Evolutionary conservation across 2,329 filamentous ascomycete genomes (phyloP), one percentile per base, ranked within the genome.

Genomic region (Calonectria pseudoreteaudii): DNA sequence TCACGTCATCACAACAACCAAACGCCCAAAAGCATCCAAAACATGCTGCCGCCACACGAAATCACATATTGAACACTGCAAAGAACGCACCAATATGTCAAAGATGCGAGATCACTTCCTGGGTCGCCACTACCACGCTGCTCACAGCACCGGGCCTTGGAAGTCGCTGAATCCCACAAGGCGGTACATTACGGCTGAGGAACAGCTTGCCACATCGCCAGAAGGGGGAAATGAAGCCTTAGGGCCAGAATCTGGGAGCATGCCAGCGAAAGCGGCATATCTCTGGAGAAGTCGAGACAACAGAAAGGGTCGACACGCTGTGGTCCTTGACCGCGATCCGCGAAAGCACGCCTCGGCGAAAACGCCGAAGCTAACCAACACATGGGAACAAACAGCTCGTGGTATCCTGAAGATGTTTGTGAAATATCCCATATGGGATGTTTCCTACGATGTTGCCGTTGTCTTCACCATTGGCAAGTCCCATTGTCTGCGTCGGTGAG

Each of bases 231-330:
- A 74, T 91, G 60, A 34, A 26, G 38, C 53, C 9, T 2, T 47
- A 28, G 23, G 20, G 49, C 4, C 30, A 30, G 7, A 20, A 10
- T 23, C 31, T 4, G 11, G 7, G 0, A 50, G 16, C n/a, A 47
- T n/a, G n/a, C 72, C 23, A 11, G 73, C 66, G 14, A 85, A 84
- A 56, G 82, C 83, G 30, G 75, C 72, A 2, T 81, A 81, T 65
- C 74, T 87, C 64, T 87, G 86, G 86, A 82, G 84, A 23, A 85
- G 84, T 52, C 83, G 86, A 14, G 85, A 87, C 76, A 87, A 87
- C 70, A 80, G 86, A 62, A 87, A 87, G 69, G 86, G 86, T 34
- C 81, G 86, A 0, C 86, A 86, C 69, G 79, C 83, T 2, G 60
- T 82, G 3, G 78, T 75, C 14, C 75, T 86, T 1, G 62, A 68